A percentile compares a stretch with the other conserved stretches of the same genome.
These are phyloP conservation scores for Rhodotorula kratochvilovae DNA, from an alignment of 768 basidiomycete genomes.

Conservation along the genomic window DNA sequence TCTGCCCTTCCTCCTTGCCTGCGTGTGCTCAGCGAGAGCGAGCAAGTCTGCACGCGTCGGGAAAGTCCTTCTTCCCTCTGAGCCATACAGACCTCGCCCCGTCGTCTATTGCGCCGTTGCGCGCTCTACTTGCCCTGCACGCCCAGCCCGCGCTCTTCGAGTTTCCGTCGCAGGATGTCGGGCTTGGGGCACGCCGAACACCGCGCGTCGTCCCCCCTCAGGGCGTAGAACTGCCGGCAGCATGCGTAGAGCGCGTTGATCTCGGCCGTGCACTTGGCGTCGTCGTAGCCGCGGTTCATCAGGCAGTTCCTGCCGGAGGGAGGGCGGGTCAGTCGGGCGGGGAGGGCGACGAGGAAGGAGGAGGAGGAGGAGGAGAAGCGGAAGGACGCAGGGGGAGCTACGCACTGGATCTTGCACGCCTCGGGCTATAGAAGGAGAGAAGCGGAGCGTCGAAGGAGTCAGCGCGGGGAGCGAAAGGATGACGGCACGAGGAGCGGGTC, in stretches of 20 bases:
- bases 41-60: neutral
- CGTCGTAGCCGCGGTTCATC: slow-evolving; percentile 16
- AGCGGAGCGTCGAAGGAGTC: neutral
- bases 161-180: slow-evolving; percentile 3
- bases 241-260: slow-evolving; percentile 15
- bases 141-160: slow-evolving; percentile 3
- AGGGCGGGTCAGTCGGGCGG: neutral
- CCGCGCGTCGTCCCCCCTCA: neutral
- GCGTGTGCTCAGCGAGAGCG: neutral
- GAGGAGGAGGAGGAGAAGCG: neutral
- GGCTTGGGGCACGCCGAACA: slow-evolving; percentile 17
- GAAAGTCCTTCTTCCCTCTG: neutral
- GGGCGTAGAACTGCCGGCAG: slow-evolving; percentile 23
- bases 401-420: slow-evolving; percentile 36
- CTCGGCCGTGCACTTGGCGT: neutral
- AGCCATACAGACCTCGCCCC: too few relatives aligned
- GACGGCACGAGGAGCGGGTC: neutral
- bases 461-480: neutral
- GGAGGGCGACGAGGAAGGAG: too few relatives aligned
- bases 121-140: neutral
- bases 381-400: too few relatives aligned
- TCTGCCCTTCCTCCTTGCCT: too few relatives aligned
- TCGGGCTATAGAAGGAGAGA: slow-evolving; percentile 8
- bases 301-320: slow-evolving; percentile 17
- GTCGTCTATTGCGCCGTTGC: too few relatives aligned